Evolutionary conservation across 805 yeast species (phyloP).

Genomic region (Cyberlindnera americana): DNA sequence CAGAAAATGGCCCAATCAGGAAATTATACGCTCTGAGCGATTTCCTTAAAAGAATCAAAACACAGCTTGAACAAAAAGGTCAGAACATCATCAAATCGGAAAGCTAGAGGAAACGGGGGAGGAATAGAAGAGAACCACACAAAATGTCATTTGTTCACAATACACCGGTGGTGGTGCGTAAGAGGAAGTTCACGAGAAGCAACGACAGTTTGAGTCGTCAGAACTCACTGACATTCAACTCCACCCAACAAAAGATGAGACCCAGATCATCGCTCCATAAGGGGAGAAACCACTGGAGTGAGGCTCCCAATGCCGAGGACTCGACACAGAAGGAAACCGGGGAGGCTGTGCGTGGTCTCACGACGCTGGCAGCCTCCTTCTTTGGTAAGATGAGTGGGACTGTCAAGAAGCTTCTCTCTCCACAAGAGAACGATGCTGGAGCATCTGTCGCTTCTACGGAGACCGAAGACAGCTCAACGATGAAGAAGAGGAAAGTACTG

Average conservation of each 20-base stretch:
- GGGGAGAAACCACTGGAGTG: slow-evolving; percentile 17
- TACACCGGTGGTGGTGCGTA: slow-evolving; percentile 7
- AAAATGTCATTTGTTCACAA: slow-evolving; percentile 4
- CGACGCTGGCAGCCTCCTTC: not conserved
- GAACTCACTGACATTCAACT: not conserved
- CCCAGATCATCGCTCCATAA: slow-evolving; percentile 2
- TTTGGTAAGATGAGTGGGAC: slow-evolving; percentile 4
- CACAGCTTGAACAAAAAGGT: too few species aligned
- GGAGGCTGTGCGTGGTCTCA: slow-evolving; percentile 3
- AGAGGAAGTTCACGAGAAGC: slow-evolving; percentile 4
- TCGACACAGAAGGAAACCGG: slow-evolving; percentile 20
- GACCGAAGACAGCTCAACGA: not conserved
- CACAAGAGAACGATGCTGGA: not conserved
- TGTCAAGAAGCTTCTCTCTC: slow-evolving; percentile 3
- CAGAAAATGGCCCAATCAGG: too few species aligned
- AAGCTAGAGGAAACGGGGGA: too few species aligned
- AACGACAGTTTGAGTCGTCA: not conserved
- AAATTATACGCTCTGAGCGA: too few species aligned
- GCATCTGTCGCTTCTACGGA: not conserved
- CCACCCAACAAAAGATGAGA: too few species aligned
- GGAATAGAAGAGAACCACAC: too few species aligned
- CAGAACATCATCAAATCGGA: too few species aligned
- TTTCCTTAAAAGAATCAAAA: too few species aligned
- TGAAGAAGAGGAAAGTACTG: slow-evolving; percentile 9
- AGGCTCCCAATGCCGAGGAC: slow-evolving; percentile 6